Conservation (phyloP, 495 filamentous ascomycete species). For the Tuber umbilicatum region DNA sequence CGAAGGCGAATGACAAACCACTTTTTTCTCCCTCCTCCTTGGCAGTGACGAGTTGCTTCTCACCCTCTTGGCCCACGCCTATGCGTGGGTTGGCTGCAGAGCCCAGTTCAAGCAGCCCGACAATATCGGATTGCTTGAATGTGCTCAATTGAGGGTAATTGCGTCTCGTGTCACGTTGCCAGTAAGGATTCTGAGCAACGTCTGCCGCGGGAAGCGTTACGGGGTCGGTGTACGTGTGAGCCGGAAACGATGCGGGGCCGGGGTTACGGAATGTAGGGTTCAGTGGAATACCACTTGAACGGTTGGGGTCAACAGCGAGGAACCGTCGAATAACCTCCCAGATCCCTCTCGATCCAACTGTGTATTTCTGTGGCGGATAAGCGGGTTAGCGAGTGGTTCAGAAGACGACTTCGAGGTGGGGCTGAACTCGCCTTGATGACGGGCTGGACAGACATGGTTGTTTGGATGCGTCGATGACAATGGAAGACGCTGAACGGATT, state of each 20-base stretch:
- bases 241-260: conserved; percentile 70
- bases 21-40: conserved; percentile 67
- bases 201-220: conserved; percentile 88
- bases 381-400: conserved; percentile 4
- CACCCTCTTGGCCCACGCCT: conserved; percentile 75
- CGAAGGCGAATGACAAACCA: conserved; percentile 64
- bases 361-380: conserved; percentile 70
- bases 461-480: conserved; percentile 7
- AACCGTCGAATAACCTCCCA: conserved; percentile 76
- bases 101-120: conserved; percentile 76
- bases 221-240: conserved; percentile 75
- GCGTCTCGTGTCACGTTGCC: conserved; percentile 84
- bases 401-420: conserved; percentile 6
- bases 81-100: conserved; percentile 73
- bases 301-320: conserved; percentile 77
- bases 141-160: conserved; percentile 76
- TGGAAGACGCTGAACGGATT: conserved; percentile 13
- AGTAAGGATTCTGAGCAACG: conserved; percentile 96
- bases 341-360: conserved; percentile 82
- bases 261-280: conserved; percentile 91
- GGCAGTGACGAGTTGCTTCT: conserved; percentile 71
- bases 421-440: conserved; percentile 28
- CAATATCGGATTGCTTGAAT: conserved; percentile 76
- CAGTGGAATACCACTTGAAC: conserved; percentile 83
- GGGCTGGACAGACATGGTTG: conserved; percentile 31